Evolutionary conservation across 2,329 filamentous ascomycete genomes (phyloP).

Genomic region (Plenodomus lindquistii): DNA sequence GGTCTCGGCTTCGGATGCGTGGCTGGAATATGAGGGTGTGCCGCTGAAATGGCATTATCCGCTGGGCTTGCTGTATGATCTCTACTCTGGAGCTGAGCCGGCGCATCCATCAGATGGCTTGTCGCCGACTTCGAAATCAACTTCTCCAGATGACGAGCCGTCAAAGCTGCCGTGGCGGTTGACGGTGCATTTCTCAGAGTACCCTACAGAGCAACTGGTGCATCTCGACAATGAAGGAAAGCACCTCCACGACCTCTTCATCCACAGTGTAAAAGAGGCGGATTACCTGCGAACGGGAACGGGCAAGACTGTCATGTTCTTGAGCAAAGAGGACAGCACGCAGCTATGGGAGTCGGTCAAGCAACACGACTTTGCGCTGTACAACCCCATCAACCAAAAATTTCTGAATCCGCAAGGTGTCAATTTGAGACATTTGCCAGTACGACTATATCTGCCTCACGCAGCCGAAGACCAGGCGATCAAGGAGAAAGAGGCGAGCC

Average conservation of each 20-base stretch:
- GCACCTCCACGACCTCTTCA: conserved; percentile 66
- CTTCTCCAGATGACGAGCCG: conserved; percentile 20
- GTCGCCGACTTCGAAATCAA: conserved; percentile 15
- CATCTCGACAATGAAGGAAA: conserved; percentile 59
- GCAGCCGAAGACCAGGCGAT: conserved; percentile 21
- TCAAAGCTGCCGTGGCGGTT: conserved; percentile 63
- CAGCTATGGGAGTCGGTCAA: conserved; percentile 80
- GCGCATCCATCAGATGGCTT: conserved; percentile 31
- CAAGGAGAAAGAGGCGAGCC: conserved; percentile 24
- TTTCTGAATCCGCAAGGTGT: conserved; percentile 74
- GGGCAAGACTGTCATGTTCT: conserved; percentile 85
- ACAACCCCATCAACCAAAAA: conserved; percentile 73
- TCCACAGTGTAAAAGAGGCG: conserved; percentile 75
- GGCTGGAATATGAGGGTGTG: conserved; percentile 70
- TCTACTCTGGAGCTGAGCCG: conserved; percentile 64
- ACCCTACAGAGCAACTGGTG: conserved; percentile 62
- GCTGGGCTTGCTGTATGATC: conserved; percentile 68
- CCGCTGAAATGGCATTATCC: conserved; percentile 75
- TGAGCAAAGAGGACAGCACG: conserved; percentile 82
- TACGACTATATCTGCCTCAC: conserved; percentile 79
- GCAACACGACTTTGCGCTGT: conserved; percentile 74
- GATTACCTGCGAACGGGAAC: conserved; percentile 88
- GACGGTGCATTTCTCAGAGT: conserved; percentile 63
- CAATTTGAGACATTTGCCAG: conserved; percentile 75
- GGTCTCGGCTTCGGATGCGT: conserved; percentile 57